These are phyloP conservation scores for Centrapalus pauciflorus DNA, from an alignment of 129 eudicot genomes.

Conservation along the genomic window DNA sequence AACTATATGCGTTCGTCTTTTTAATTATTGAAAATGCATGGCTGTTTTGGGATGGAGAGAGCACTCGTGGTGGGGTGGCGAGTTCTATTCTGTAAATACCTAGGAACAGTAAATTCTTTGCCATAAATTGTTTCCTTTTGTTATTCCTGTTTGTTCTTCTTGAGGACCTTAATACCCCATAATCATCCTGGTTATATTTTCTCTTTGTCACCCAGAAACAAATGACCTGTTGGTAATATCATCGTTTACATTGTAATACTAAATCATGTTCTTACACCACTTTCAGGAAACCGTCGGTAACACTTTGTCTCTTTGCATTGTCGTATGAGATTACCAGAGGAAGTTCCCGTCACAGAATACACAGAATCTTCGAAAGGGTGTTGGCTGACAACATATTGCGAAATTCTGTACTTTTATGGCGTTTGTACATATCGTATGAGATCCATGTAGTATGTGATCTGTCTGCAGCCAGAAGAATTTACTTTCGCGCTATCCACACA, in stretches of 20 bases:
- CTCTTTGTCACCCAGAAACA: neutral
- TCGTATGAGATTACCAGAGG: slow-evolving; percentile 69
- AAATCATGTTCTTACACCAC: slow-evolving; percentile 3
- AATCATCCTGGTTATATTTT: too few relatives aligned
- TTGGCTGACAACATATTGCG: slow-evolving; percentile 49
- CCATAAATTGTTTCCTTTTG: too few relatives aligned
- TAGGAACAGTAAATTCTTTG: too few relatives aligned
- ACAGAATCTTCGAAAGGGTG: slow-evolving; percentile 80
- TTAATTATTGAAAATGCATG: too few relatives aligned
- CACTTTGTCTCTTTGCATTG: slow-evolving; percentile 59
- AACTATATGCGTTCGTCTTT: too few relatives aligned
- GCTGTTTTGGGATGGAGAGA: too few relatives aligned
- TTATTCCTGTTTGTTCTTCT: too few relatives aligned
- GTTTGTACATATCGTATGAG: slow-evolving; percentile 72
- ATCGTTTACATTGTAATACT: neutral
- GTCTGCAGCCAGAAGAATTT: slow-evolving; percentile 69
- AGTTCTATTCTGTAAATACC: too few relatives aligned
- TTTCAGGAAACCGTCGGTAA: slow-evolving; percentile 77
- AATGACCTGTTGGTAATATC: neutral
- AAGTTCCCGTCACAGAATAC: slow-evolving; percentile 68
- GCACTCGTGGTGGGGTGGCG: too few relatives aligned
- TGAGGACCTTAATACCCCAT: too few relatives aligned
- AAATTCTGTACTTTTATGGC: slow-evolving; percentile 68
- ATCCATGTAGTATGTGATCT: slow-evolving; percentile 42
- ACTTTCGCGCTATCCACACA: slow-evolving; percentile 92